phyloP scores from a whole-genome alignment of 2,329 filamentous ascomycete genomes.

The Rachicladosporium sp. region DNA sequence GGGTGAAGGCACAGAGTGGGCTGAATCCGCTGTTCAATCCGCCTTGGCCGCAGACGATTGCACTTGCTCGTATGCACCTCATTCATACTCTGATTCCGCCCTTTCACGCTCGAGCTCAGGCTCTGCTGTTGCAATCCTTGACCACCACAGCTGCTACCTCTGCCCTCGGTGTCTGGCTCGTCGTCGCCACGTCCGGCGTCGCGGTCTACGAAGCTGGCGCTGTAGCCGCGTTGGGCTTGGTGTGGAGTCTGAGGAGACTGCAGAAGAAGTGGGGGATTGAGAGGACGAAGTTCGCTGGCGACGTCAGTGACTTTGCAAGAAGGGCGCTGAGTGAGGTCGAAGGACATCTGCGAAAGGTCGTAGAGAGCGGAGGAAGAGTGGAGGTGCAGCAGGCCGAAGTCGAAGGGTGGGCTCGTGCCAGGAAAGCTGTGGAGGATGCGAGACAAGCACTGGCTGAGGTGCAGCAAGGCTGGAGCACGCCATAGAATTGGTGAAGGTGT shows the following conservation, averaged over 20 bases:
- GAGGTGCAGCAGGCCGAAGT: slow-evolving; percentile 24
- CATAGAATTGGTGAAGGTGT: too few relatives aligned
- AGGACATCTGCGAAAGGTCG: slow-evolving; percentile 33
- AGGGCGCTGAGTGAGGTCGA: slow-evolving; percentile 44
- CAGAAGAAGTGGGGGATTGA: slow-evolving; percentile 47
- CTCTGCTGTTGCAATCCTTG: slow-evolving; percentile 55
- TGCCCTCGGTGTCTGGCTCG: slow-evolving; percentile 43
- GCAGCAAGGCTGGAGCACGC: not conserved
- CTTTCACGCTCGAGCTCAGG: slow-evolving; percentile 34
- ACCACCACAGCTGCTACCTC: slow-evolving; percentile 52
- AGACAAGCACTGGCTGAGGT: slow-evolving; percentile 33
- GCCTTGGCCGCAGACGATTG: slow-evolving; percentile 65
- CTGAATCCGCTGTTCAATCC: slow-evolving; percentile 22
- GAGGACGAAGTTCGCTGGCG: slow-evolving; percentile 38
- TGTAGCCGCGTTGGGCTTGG: slow-evolving; percentile 46
- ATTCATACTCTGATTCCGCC: slow-evolving; percentile 29
- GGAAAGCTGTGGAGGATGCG: slow-evolving; percentile 34
- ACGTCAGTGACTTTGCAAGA: slow-evolving; percentile 45
- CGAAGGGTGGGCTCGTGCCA: slow-evolving; percentile 29
- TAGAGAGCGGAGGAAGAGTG: slow-evolving; percentile 32
- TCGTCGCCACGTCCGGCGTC: slow-evolving; percentile 40
- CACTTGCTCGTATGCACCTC: slow-evolving; percentile 47
- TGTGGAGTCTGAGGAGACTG: slow-evolving; percentile 44
- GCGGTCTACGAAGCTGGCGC: slow-evolving; percentile 47
- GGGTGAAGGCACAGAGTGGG: slow-evolving; percentile 16